A percentile compares a stretch with the other conserved stretches of the same genome.
These are phyloP conservation scores for Colletotrichum cereale DNA, from an alignment of 2,329 filamentous ascomycete species.

Conservation along the genomic window DNA sequence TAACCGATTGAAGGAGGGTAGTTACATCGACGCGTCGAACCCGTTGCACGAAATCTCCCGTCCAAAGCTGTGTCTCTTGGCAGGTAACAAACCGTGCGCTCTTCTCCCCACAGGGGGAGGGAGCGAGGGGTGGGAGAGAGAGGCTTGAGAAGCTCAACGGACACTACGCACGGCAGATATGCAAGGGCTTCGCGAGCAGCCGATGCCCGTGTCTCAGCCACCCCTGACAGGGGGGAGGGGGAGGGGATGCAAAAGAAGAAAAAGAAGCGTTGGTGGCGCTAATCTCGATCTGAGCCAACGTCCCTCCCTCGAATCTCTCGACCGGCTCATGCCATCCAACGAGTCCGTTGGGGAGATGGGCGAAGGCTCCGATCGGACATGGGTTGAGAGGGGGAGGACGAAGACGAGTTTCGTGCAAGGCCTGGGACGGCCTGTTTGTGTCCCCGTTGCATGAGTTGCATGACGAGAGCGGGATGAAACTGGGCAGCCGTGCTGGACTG, in stretches of 20 bases:
- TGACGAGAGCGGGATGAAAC: conserved; percentile 15
- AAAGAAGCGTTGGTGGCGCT: not conserved
- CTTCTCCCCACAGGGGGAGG: not conserved
- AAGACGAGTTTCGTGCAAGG: conserved; percentile 27
- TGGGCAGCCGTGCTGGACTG: conserved; percentile 1
- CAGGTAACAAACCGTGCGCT: not conserved
- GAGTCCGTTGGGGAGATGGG: not conserved
- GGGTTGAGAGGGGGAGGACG: conserved; percentile 11
- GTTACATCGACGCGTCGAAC: not conserved
- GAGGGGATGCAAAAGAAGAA: not conserved
- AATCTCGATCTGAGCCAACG: conserved; percentile 6
- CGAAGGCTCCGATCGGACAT: not conserved
- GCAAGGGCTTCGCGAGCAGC: conserved; percentile 10
- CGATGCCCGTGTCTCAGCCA: conserved; percentile 7
- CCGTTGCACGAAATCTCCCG: conserved; percentile 15
- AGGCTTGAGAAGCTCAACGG: not conserved
- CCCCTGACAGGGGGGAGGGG: not conserved
- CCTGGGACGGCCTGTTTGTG: conserved; percentile 8
- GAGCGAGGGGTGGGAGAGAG: not conserved
- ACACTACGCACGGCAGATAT: not conserved
- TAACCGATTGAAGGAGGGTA: not conserved
- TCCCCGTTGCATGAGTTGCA: conserved; percentile 31
- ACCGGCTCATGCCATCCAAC: not conserved
- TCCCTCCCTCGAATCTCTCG: not conserved
- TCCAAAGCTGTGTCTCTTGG: conserved; percentile 9